Evolutionary conservation across 768 basidiomycete genomes (phyloP).

Genomic region (Tricholoma matsutake): DNA sequence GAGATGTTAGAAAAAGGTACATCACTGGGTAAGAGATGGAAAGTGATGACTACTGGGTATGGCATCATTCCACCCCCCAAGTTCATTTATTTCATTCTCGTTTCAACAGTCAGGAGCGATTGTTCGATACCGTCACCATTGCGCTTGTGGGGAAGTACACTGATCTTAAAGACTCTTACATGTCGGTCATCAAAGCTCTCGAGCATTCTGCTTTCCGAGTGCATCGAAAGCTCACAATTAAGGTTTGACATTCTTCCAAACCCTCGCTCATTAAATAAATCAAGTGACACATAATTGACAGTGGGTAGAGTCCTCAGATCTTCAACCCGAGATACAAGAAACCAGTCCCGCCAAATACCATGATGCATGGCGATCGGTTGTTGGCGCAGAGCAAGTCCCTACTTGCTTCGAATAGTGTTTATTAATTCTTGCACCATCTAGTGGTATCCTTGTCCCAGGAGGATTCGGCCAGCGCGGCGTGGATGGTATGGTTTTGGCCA

Average conservation of each 20-base stretch:
- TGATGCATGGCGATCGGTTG: slow-evolving; percentile 91
- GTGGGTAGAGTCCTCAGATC: slow-evolving; percentile 96
- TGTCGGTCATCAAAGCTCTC: slow-evolving; percentile 94
- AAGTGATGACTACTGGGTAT: slow-evolving; percentile 76
- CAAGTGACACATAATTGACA: slow-evolving; percentile 23
- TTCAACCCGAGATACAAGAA: slow-evolving; percentile 81
- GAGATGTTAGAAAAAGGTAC: slow-evolving; percentile 60
- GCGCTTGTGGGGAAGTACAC: slow-evolving; percentile 98
- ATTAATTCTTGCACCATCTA: slow-evolving; percentile 24
- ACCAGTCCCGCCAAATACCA: slow-evolving; percentile 85
- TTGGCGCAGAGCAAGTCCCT: slow-evolving; percentile 71
- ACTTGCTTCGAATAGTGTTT: slow-evolving; percentile 4
- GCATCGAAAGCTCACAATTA: slow-evolving; percentile 75
- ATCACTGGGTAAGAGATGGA: slow-evolving; percentile 75
- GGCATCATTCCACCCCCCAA: slow-evolving; percentile 17
- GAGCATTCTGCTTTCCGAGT: slow-evolving; percentile 97
- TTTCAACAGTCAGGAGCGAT: slow-evolving; percentile 76
- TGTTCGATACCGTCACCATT: slow-evolving; percentile 86
- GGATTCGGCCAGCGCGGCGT: slow-evolving; percentile 93
- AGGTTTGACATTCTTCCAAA: slow-evolving; percentile 46
- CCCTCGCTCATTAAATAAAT: not conserved
- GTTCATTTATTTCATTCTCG: slow-evolving; percentile 1
- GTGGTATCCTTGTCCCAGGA: slow-evolving; percentile 95
- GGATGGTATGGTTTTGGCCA: slow-evolving; percentile 98
- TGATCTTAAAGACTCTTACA: slow-evolving; percentile 94